A percentile compares a stretch with the other conserved stretches of the same genome.
Evolutionary conservation across 2,329 filamentous ascomycete species (phyloP).

Genomic region (Pyrenochaeta sp.): DNA sequence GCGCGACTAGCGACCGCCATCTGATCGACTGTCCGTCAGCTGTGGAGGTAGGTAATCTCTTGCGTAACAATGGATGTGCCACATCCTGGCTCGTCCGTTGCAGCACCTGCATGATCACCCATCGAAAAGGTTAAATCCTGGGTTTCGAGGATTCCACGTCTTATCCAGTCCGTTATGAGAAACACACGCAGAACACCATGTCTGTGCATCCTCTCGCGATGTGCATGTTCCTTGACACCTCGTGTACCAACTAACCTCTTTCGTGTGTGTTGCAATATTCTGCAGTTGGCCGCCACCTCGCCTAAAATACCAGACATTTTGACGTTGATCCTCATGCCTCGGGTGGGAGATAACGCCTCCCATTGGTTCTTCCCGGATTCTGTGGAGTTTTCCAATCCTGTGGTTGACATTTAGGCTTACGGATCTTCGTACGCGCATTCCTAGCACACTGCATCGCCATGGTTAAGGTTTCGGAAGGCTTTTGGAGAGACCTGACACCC

Average conservation of each 20-base stretch:
- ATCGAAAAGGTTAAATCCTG: neutral
- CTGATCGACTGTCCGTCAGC: neutral
- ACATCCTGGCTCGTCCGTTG: slow-evolving; percentile 1
- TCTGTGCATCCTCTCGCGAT: neutral
- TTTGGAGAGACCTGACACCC: neutral
- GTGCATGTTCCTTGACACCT: neutral
- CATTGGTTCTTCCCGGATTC: neutral
- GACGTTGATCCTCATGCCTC: neutral
- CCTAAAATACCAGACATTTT: neutral
- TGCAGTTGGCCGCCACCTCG: neutral
- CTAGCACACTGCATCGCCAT: neutral
- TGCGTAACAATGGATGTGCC: neutral
- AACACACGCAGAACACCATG: slow-evolving; percentile 3
- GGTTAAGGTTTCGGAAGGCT: slow-evolving; percentile 7
- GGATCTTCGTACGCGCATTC: slow-evolving; percentile 3
- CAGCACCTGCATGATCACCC: slow-evolving; percentile 3
- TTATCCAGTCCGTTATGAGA: neutral
- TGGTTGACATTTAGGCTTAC: slow-evolving; percentile 7
- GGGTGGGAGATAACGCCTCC: neutral
- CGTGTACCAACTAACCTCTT: neutral
- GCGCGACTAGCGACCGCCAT: neutral
- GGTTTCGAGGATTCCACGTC: neutral
- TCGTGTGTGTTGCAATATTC: neutral
- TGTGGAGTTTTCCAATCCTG: slow-evolving; percentile 9
- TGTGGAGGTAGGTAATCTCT: no score